A percentile compares a stretch with the other conserved stretches of the same genome.
These are phyloP conservation scores for Acanthamoeba castellanii DNA, from an alignment of 208 protist species.

Conservation along the genomic window DNA sequence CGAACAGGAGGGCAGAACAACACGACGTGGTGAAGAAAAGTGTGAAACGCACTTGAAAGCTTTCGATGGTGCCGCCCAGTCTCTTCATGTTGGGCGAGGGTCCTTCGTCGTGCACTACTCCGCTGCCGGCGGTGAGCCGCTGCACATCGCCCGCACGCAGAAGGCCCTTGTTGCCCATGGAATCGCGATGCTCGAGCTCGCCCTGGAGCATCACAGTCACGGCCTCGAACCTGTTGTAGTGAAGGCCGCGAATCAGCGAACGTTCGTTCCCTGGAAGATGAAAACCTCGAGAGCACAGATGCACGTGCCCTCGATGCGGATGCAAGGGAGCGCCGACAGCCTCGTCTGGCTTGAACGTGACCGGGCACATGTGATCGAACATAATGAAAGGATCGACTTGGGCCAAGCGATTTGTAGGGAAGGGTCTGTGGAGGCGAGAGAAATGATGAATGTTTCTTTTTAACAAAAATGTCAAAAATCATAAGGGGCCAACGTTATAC, in stretches of 20 bases:
- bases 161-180: conserved; percentile 89
- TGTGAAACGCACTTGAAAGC: conserved; percentile 27
- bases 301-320: conserved; percentile 88
- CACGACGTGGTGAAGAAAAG: too few species aligned
- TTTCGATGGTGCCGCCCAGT: conserved; percentile 81
- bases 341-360: conserved; percentile 54
- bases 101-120: conserved; percentile 93
- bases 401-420: conserved; percentile 29
- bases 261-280: background rate
- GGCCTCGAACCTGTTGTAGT: conserved; percentile 91
- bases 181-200: conserved; percentile 91
- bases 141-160: conserved; percentile 92
- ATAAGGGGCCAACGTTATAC: background rate
- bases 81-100: conserved; percentile 86
- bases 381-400: conserved; percentile 85
- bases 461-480: background rate
- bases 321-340: conserved; percentile 91
- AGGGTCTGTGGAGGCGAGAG: background rate
- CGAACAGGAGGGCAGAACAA: background rate
- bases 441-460: background rate
- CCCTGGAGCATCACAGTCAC: conserved; percentile 92
- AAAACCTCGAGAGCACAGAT: background rate
- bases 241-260: background rate
- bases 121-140: conserved; percentile 94
- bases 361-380: conserved; percentile 82